phyloP scores from a whole-genome alignment of 176 grass and related monocot genomes.

The Triticum urartu region DNA sequence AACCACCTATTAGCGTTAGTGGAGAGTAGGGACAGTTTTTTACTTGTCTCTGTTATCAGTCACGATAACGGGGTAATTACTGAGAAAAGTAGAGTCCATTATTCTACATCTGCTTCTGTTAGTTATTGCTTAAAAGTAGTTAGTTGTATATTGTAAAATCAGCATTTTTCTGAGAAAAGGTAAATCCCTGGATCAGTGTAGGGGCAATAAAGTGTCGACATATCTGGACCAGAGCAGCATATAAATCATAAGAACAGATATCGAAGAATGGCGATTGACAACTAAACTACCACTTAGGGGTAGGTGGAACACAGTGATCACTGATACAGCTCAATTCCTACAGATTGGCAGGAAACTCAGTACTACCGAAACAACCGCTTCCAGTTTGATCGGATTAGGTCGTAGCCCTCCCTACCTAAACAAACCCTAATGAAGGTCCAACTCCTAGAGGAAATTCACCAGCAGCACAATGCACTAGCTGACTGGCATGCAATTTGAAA shows the following conservation, averaged over 20 bases:
- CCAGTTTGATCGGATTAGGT: neutral
- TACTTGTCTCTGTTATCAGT: neutral
- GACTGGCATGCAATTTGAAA: slow-evolving; percentile 20
- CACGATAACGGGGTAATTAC: neutral
- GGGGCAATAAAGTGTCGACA: neutral
- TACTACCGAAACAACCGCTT: neutral
- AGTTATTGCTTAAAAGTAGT: neutral
- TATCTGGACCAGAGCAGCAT: neutral
- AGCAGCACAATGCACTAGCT: slow-evolving; percentile 23
- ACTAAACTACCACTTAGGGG: neutral
- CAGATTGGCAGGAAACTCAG: neutral
- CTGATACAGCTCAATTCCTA: neutral
- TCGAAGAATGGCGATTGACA: neutral
- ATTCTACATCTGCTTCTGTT: neutral
- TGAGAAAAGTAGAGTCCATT: neutral
- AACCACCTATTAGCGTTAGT: neutral
- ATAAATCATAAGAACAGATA: slow-evolving; percentile 29
- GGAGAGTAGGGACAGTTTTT: neutral
- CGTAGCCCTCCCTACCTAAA: neutral
- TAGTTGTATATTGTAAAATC: neutral
- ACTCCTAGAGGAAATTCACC: neutral
- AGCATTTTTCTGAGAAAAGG: neutral
- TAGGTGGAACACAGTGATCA: neutral
- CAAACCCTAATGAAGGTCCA: neutral
- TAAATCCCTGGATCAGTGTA: neutral